Conservation (phyloP, 2,329 filamentous ascomycete species). For the Hymenoscyphus infarciens region DNA sequence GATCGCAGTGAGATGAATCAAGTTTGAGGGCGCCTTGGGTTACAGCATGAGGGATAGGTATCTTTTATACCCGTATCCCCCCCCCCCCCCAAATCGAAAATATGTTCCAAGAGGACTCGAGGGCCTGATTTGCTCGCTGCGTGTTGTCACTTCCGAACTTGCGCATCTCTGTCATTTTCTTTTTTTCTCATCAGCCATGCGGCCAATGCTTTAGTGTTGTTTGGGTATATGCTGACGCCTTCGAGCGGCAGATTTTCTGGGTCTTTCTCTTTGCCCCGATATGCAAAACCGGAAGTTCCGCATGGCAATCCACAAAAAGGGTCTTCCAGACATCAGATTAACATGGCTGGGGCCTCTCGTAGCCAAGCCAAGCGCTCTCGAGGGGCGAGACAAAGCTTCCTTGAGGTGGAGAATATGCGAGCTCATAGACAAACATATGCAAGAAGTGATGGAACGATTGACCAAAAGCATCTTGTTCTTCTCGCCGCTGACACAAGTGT, state of each 20-base stretch:
- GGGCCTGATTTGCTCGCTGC: background rate
- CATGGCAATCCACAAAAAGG: background rate
- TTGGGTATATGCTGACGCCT: background rate
- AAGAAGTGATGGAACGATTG: background rate
- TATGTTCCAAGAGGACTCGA: background rate
- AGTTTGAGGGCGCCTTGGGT: background rate
- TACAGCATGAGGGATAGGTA: background rate
- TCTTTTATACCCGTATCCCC: background rate
- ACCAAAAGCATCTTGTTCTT: background rate
- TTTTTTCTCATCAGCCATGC: background rate
- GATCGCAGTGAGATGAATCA: background rate
- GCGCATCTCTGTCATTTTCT: constrained; percentile 1
- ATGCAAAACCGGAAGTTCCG: background rate
- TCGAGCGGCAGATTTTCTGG: background rate
- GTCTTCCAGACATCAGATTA: background rate
- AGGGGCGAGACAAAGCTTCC: too few species aligned
- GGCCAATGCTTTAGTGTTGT: background rate
- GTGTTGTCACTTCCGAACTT: background rate
- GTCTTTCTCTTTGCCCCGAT: background rate
- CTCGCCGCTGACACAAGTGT: background rate
- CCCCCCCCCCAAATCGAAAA: background rate
- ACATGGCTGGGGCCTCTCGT: background rate
- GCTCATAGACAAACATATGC: background rate
- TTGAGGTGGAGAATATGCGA: too few species aligned
- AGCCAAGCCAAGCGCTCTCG: constrained; percentile 3